Percentiles rank a stretch among this genome's conserved stretches.
Evolutionary conservation across 192 early-diverging fungal species (phyloP).

Genomic region (Linnemannia elongata): DNA sequence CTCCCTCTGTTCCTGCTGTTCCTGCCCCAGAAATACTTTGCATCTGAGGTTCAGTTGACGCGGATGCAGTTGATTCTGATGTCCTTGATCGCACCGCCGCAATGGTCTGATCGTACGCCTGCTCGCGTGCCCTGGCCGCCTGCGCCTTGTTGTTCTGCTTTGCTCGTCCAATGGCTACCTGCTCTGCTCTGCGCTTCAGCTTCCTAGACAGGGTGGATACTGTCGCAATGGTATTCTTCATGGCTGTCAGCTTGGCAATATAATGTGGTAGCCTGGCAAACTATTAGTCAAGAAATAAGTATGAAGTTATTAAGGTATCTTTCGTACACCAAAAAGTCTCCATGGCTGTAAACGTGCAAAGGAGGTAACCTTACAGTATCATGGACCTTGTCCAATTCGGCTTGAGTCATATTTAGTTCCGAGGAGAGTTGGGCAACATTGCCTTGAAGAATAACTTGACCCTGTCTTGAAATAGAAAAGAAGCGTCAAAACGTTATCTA

Average conservation of each 20-base stretch:
- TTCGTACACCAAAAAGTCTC: no score
- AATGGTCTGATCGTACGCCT: constrained; percentile 47
- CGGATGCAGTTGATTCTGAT: background rate
- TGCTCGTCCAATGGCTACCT: constrained; percentile 38
- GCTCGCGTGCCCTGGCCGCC: constrained; percentile 29
- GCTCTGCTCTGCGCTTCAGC: constrained; percentile 37
- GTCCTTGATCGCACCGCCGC: constrained; percentile 18
- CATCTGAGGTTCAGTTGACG: background rate
- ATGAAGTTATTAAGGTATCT: no score
- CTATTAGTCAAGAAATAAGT: background rate
- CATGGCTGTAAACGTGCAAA: background rate
- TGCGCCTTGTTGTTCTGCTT: constrained; percentile 32
- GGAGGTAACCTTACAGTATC: constrained; percentile 32
- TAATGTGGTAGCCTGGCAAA: constrained; percentile 51
- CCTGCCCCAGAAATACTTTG: background rate
- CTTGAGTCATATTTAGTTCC: constrained; percentile 25
- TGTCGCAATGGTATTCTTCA: constrained; percentile 43
- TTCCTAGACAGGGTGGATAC: constrained; percentile 31
- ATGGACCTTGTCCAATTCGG: constrained; percentile 39
- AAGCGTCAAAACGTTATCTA: background rate
- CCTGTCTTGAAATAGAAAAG: constrained; percentile 24
- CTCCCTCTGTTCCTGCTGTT: background rate
- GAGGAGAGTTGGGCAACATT: constrained; percentile 37
- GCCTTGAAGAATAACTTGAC: constrained; percentile 34
- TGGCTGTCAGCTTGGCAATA: constrained; percentile 40